These are phyloP conservation scores for Suhomyces yuchorum DNA, from an alignment of 1,139 yeast species.

Conservation along the genomic window DNA sequence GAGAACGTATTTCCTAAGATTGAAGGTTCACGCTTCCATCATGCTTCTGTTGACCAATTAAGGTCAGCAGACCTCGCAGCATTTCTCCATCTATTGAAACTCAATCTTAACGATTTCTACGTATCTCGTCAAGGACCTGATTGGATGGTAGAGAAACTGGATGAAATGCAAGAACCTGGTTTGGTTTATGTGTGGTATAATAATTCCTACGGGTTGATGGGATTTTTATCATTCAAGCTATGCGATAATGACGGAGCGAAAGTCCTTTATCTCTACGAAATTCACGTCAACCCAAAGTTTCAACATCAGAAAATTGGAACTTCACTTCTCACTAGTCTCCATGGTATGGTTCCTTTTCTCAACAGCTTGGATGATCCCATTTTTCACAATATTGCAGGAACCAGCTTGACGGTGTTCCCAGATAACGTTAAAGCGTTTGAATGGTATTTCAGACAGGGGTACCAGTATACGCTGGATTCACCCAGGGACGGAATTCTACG, in stretches of 20 bases:
- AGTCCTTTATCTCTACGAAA: slow-evolving; percentile 55
- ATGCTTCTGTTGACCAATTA: slow-evolving; percentile 18
- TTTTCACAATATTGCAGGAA: slow-evolving; percentile 25
- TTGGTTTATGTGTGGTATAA: slow-evolving; percentile 41
- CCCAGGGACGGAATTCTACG: slow-evolving; percentile 47
- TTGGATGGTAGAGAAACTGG: slow-evolving; percentile 47
- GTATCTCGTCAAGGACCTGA: slow-evolving; percentile 33
- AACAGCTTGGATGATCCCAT: slow-evolving; percentile 10
- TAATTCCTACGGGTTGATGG: slow-evolving; percentile 22
- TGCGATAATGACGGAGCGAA: slow-evolving; percentile 33
- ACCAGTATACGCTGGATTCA: slow-evolving; percentile 38
- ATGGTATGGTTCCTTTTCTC: slow-evolving; percentile 25
- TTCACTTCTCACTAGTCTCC: slow-evolving; percentile 33
- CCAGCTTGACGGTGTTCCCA: slow-evolving; percentile 54
- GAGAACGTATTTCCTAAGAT: slow-evolving; percentile 19
- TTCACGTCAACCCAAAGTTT: slow-evolving; percentile 41
- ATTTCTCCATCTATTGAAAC: slow-evolving; percentile 30
- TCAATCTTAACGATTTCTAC: slow-evolving; percentile 37
- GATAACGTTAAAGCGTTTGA: slow-evolving; percentile 43
- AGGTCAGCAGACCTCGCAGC: slow-evolving; percentile 15
- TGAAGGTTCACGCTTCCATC: slow-evolving; percentile 9
- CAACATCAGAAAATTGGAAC: slow-evolving; percentile 41
- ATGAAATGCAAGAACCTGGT: slow-evolving; percentile 50
- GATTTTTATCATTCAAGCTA: slow-evolving; percentile 46
- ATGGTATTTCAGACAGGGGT: slow-evolving; percentile 50